These are phyloP conservation scores for Lentinula sp. DNA, from an alignment of 768 basidiomycete genomes.

Conservation along the genomic window DNA sequence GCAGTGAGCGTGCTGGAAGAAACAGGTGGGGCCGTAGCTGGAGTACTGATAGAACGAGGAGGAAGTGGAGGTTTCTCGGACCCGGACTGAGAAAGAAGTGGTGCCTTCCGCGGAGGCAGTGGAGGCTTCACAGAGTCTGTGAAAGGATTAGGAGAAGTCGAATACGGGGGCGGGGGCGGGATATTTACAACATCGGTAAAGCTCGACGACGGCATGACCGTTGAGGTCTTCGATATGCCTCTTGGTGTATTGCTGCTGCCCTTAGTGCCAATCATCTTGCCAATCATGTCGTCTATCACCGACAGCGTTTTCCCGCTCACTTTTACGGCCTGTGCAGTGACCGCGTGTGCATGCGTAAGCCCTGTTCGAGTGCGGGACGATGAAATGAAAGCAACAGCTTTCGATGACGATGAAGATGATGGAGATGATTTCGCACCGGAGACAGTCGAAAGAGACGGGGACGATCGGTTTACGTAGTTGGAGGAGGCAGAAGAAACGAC, in stretches of 20 bases:
- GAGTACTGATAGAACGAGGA: slow-evolving; percentile 13
- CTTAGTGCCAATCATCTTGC: slow-evolving; percentile 46
- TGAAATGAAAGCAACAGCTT: slow-evolving; percentile 51
- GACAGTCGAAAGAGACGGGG: slow-evolving; percentile 25
- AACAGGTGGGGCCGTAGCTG: slow-evolving; percentile 23
- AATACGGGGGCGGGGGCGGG: slow-evolving; percentile 8
- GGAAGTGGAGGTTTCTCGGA: slow-evolving; percentile 10
- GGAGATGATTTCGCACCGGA: slow-evolving; percentile 12
- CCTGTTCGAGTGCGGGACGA: slow-evolving; percentile 54
- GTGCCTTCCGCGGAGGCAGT: slow-evolving; percentile 12
- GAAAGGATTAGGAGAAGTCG: slow-evolving; percentile 4
- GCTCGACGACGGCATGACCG: neutral
- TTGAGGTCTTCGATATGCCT: slow-evolving; percentile 14
- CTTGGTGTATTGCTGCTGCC: slow-evolving; percentile 15
- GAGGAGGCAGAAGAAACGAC: slow-evolving; percentile 58
- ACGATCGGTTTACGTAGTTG: slow-evolving; percentile 54
- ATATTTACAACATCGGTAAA: neutral
- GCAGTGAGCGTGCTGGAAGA: slow-evolving; percentile 33
- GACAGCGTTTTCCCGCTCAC: slow-evolving; percentile 58
- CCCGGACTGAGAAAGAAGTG: neutral
- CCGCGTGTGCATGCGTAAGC: slow-evolving; percentile 54
- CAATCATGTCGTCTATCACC: slow-evolving; percentile 55
- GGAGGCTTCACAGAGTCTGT: slow-evolving; percentile 10
- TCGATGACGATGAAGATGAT: slow-evolving; percentile 21
- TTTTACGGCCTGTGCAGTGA: slow-evolving; percentile 61